phyloP scores from a whole-genome alignment of 371 early-diverging fungal genomes.

The Mucor mucedo region DNA sequence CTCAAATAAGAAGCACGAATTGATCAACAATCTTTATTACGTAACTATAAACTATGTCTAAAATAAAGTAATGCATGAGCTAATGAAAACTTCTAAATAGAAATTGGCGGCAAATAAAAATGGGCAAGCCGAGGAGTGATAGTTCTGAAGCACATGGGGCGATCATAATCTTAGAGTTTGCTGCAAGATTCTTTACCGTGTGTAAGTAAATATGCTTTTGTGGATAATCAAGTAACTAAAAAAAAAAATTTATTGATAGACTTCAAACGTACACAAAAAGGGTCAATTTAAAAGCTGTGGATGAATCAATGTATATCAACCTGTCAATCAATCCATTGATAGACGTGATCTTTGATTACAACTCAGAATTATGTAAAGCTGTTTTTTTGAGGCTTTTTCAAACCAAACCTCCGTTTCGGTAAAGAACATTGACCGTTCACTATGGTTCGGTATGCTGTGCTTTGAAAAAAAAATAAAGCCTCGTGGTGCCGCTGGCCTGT shows the following conservation, averaged over 20 bases:
- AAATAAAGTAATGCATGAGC: conserved; percentile 19
- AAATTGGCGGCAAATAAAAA: conserved; percentile 21
- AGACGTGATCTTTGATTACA: conserved; percentile 14
- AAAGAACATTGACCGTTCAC: too few relatives aligned
- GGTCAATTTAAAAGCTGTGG: conserved; percentile 10
- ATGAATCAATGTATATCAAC: conserved; percentile 13
- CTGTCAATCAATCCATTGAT: conserved; percentile 10
- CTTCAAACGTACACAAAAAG: conserved; percentile 19
- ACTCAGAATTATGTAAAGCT: conserved; percentile 6
- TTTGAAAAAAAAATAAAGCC: too few relatives aligned
- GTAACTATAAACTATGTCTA: conserved; percentile 21
- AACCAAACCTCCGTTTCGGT: too few relatives aligned
- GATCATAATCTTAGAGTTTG: too few relatives aligned
- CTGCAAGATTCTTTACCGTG: too few relatives aligned
- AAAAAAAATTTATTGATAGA: conserved; percentile 1
- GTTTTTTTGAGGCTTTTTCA: too few relatives aligned
- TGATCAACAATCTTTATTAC: conserved; percentile 16
- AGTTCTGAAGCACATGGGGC: too few relatives aligned
- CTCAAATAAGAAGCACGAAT: conserved; percentile 19
- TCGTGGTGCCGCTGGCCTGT: too few relatives aligned
- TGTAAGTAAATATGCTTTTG: conserved; percentile 18
- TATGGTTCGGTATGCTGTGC: too few relatives aligned
- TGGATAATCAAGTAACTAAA: not conserved
- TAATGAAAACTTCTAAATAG: conserved; percentile 15
- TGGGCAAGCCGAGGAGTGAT: too few relatives aligned